A percentile compares a stretch with the other conserved stretches of the same genome.
Evolutionary conservation across 805 yeast species (phyloP).

Genomic region (Hanseniaspora osmophila): DNA sequence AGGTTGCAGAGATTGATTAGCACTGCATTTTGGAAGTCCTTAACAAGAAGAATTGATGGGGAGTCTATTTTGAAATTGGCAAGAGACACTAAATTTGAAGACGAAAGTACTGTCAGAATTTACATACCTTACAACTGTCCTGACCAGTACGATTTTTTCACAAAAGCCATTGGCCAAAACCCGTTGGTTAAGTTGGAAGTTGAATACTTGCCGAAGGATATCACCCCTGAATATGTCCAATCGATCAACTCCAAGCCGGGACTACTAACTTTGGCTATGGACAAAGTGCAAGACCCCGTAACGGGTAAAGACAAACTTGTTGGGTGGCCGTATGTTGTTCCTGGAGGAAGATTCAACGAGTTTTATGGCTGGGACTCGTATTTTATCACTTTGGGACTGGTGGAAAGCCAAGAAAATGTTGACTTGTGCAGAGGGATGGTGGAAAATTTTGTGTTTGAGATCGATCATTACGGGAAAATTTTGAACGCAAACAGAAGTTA

Average conservation of each 20-base stretch:
- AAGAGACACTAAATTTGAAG: conserved; percentile 57
- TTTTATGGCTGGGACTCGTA: conserved; percentile 97
- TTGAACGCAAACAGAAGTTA: conserved; percentile 89
- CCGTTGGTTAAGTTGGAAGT: conserved; percentile 56
- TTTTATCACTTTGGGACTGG: conserved; percentile 73
- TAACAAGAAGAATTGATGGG: conserved; percentile 58
- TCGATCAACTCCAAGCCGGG: conserved; percentile 79
- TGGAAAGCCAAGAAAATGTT: conserved; percentile 42
- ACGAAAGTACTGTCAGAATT: conserved; percentile 53
- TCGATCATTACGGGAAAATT: conserved; percentile 79
- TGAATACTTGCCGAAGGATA: conserved; percentile 56
- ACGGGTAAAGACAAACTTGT: conserved; percentile 32
- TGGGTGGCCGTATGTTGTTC: conserved; percentile 82
- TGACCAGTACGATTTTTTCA: conserved; percentile 63
- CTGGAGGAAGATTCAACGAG: conserved; percentile 95
- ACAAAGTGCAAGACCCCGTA: conserved; percentile 34
- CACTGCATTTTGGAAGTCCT: conserved; percentile 65
- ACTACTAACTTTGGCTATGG: conserved; percentile 64
- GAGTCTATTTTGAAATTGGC: conserved; percentile 57
- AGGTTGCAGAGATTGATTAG: conserved; percentile 61
- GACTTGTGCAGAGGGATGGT: conserved; percentile 82
- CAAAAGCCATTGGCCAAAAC: conserved; percentile 34
- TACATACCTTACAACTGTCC: conserved; percentile 58
- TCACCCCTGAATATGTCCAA: conserved; percentile 65
- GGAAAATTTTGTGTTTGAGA: conserved; percentile 82